These are phyloP conservation scores for Micractinium conductrix DNA, from an alignment of 139 green algal genomes.

Conservation along the genomic window DNA sequence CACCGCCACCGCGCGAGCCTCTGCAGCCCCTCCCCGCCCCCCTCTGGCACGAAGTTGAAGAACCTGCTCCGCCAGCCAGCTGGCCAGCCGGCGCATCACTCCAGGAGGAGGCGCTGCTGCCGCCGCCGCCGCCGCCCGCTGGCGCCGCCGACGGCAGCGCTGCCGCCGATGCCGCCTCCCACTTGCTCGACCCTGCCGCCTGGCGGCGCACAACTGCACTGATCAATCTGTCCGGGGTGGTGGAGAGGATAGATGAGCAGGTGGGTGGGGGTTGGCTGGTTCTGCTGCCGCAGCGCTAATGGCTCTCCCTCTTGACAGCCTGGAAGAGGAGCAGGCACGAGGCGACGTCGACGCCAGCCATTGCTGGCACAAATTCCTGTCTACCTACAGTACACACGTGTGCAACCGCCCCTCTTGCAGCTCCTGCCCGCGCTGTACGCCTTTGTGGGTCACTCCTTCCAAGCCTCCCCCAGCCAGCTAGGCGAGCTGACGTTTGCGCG, in stretches of 20 bases:
- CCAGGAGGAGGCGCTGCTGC: neutral
- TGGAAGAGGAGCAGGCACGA: neutral
- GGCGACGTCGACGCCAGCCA: neutral
- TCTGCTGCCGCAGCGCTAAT: neutral
- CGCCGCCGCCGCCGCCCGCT: too few relatives aligned
- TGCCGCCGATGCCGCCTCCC: too few relatives aligned
- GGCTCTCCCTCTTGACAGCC: neutral
- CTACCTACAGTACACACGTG: neutral
- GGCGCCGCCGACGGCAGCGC: too few relatives aligned
- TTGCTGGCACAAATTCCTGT: too few relatives aligned
- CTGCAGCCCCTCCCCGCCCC: too few relatives aligned
- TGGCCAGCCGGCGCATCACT: too few relatives aligned
- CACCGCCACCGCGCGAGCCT: too few relatives aligned
- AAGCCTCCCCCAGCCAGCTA: constrained; percentile 46
- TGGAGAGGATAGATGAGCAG: constrained; percentile 51
- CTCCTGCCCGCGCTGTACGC: constrained; percentile 44
- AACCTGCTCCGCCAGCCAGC: too few relatives aligned
- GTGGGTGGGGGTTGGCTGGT: neutral
- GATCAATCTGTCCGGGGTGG: constrained; percentile 33
- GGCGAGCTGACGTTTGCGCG: constrained; percentile 58
- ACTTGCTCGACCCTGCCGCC: too few relatives aligned
- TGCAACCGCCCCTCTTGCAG: neutral
- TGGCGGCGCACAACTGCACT: neutral
- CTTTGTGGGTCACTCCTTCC: constrained; percentile 30
- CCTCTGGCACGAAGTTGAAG: too few relatives aligned